These are phyloP conservation scores for Periconia macrospinosa DNA, from an alignment of 2,329 filamentous ascomycete genomes.

Conservation along the genomic window DNA sequence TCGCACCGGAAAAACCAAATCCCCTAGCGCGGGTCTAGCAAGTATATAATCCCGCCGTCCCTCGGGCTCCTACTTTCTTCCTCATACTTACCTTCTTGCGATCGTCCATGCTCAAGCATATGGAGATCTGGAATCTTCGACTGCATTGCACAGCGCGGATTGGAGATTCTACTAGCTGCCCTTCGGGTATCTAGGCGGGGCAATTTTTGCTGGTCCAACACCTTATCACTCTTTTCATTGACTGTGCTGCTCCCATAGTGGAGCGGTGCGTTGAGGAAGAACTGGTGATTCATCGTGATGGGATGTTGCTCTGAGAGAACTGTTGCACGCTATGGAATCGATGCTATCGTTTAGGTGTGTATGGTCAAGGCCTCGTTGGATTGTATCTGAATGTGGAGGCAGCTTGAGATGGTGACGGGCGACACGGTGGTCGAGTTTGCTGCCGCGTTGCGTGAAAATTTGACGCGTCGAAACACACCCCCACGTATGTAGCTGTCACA, in stretches of 20 bases:
- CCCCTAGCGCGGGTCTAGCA: neutral
- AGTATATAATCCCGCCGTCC: neutral
- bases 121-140: slow-evolving; percentile 28
- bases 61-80: slow-evolving; percentile 1
- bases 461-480: too few relatives aligned
- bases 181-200: slow-evolving; percentile 38
- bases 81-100: slow-evolving; percentile 39
- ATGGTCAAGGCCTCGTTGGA: too few relatives aligned
- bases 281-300: too few relatives aligned
- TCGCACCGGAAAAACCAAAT: too few relatives aligned
- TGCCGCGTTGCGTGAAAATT: too few relatives aligned
- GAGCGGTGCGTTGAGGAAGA: slow-evolving; percentile 43
- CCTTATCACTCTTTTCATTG: slow-evolving; percentile 41
- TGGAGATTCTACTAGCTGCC: slow-evolving; percentile 33
- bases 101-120: slow-evolving; percentile 33
- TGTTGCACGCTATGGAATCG: too few relatives aligned
- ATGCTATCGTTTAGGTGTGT: too few relatives aligned
- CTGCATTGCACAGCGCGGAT: slow-evolving; percentile 44
- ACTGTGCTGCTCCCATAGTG: slow-evolving; percentile 20
- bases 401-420: too few relatives aligned
- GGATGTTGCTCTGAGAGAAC: too few relatives aligned
- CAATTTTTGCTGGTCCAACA: slow-evolving; percentile 31
- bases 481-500: too few relatives aligned
- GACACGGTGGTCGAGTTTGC: too few relatives aligned
- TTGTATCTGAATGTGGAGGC: too few relatives aligned